Base-by-base conservation (phyloP, 805 yeast species). In the Spathaspora gorwiae region DNA sequence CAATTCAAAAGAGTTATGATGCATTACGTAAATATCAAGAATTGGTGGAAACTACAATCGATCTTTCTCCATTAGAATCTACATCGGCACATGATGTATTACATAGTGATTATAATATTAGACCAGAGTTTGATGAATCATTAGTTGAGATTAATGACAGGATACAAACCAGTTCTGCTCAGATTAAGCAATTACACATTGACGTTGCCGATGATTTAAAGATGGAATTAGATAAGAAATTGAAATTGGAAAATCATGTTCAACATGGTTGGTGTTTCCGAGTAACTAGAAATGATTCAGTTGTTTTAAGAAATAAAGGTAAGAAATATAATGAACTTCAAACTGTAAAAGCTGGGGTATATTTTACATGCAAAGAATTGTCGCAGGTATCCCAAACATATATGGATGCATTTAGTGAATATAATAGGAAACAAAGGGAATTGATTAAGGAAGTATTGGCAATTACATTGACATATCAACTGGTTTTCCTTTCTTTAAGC, bases 201-300 rank as follows among this genome's bases (percentile, higher is more conserved):
- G 74, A 75, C 6, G 82, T 82, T 3, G 88, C 85, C 1, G 87
- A 83, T 31, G 94, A 85, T 53, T 75, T 94, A 33, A 78, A 79
- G 11, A 80, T 90, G 64, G 98, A 90, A 48, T 73, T 84, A 3
- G 96, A 88, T 47, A 89, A 90, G 68, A 90, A 90, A 62, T 74
- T 94, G 52, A 94, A 94, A 62, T 67, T 94, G 40, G 99, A 94
- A 61, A 80, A 85, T 45, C 96, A 92, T 59, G 86, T 78, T 50
- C 80, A 78, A 26, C 95, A 88, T 62, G 97, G 97, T 15, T 90
- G 96, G 95, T 89, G 97, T 62, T 80, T 92, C 75, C 75, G 98
- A 54, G 78, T 94, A 19, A 94, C 99, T 1, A 79, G 99, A 62
- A 83, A 80, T 45, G 98, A 94, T 57, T 90, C 96, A 2, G 73